Conservation (phyloP, 73 alveolate genomes). For the Vitrella brassicaformis region DNA sequence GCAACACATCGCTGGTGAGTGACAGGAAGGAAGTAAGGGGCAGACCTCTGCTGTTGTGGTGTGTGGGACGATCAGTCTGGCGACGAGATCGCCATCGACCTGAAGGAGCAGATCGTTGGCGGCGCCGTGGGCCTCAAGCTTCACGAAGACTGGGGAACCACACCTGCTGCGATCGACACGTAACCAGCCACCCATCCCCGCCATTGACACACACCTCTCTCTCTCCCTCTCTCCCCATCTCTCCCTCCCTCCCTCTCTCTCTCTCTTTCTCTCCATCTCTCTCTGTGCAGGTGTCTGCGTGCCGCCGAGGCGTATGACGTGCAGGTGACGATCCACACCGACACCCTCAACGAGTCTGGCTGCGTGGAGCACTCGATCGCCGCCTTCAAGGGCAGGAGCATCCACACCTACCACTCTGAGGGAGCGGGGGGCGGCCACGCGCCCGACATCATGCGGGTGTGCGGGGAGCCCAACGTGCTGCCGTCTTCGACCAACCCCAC, state of each 20-base stretch:
- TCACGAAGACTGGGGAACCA: constrained; percentile 42
- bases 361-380: constrained; percentile 32
- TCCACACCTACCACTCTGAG: constrained; percentile 41
- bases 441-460: constrained; percentile 32
- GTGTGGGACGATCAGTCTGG: too few relatives aligned
- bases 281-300: neutral
- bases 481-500: constrained; percentile 36
- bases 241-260: too few relatives aligned
- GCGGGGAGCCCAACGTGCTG: constrained; percentile 20
- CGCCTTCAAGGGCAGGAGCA: constrained; percentile 35
- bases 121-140: constrained; percentile 15
- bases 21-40: too few relatives aligned
- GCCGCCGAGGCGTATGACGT: neutral
- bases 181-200: too few relatives aligned
- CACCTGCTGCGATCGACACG: constrained; percentile 42
- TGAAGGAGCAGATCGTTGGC: neutral
- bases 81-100: neutral
- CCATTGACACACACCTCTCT: too few relatives aligned
- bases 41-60: too few relatives aligned
- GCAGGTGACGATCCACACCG: constrained; percentile 1
- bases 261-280: too few relatives aligned
- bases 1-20: neutral
- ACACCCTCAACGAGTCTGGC: constrained; percentile 35
- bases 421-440: constrained; percentile 43
- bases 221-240: too few relatives aligned